Conservation (phyloP, 2,329 filamentous ascomycete species). For the Scorias spongiosa region DNA sequence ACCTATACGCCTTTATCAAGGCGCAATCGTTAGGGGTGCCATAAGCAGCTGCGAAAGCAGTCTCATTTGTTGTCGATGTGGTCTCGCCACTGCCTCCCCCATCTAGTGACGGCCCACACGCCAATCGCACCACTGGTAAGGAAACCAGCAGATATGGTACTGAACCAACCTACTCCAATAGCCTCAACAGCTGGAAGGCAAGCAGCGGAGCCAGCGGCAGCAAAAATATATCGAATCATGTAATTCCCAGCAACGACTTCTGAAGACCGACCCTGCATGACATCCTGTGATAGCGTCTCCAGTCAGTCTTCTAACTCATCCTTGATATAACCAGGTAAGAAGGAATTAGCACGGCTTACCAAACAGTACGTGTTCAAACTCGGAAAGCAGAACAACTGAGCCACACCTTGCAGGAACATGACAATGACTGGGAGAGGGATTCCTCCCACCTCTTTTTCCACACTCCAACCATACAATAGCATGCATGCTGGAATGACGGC, state of each 20-base stretch:
- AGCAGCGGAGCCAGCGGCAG: conserved; percentile 52
- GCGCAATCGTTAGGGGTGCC: too few relatives aligned
- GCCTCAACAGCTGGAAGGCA: conserved; percentile 58
- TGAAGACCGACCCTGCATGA: conserved; percentile 55
- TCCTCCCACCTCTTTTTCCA: conserved; percentile 40
- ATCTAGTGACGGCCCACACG: conserved; percentile 32
- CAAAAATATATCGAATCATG: conserved; percentile 61
- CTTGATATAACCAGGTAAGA: not conserved
- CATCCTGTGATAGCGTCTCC: conserved; percentile 32
- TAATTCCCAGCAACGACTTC: conserved; percentile 68
- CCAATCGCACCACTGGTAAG: conserved; percentile 30
- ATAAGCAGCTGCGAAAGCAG: too few relatives aligned
- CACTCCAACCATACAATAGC: conserved; percentile 53
- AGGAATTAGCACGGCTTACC: not conserved
- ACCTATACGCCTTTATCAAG: too few relatives aligned
- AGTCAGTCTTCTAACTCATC: not conserved
- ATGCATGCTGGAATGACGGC: conserved; percentile 45
- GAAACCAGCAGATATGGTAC: conserved; percentile 50
- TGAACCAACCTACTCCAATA: conserved; percentile 72
- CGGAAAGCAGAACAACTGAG: conserved; percentile 62
- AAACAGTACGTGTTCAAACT: conserved; percentile 67
- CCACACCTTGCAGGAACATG: conserved; percentile 61
- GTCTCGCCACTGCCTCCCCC: conserved; percentile 11
- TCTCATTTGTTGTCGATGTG: conserved; percentile 4
- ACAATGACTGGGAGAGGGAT: conserved; percentile 51